A percentile compares a stretch with the other conserved stretches of the same genome.
Evolutionary conservation across 345 rosid species (phyloP).

Genomic region (Euphorbia tirucalli): DNA sequence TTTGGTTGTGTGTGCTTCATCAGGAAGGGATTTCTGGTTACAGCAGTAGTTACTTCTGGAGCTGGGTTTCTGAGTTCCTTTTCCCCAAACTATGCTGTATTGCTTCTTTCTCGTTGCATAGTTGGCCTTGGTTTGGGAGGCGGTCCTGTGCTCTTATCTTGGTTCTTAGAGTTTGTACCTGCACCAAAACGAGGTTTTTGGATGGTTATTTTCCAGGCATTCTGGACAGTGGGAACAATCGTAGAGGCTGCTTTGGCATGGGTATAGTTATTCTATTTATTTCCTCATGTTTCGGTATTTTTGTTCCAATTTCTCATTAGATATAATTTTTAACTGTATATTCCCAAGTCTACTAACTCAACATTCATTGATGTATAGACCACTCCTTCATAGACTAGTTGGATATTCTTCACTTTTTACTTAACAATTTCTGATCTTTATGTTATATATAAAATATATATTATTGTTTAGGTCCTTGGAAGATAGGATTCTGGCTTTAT

Average conservation of each 20-base stretch:
- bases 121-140: conserved; percentile 97
- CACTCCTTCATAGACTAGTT: not conserved
- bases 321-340: not conserved
- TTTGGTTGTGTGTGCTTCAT: conserved; percentile 7
- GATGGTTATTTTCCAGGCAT: conserved; percentile 85
- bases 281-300: conserved; percentile 12
- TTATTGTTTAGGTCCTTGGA: not conserved
- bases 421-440: not conserved
- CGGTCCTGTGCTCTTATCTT: conserved; percentile 82
- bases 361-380: not conserved
- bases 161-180: conserved; percentile 93
- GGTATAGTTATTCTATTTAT: conserved; percentile 48
- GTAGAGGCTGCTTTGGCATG: conserved; percentile 85
- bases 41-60: conserved; percentile 65
- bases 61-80: conserved; percentile 85
- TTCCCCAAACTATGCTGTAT: conserved; percentile 56
- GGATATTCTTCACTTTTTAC: not conserved
- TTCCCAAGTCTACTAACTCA: not conserved
- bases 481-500: not conserved
- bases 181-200: conserved; percentile 85
- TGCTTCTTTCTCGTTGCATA: conserved; percentile 61
- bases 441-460: not conserved
- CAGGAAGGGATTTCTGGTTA: conserved; percentile 88
- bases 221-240: conserved; percentile 85
- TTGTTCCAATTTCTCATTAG: not conserved